Conservation (phyloP, 164 flowering plant genomes). For the Warburgia ugandensis region DNA sequence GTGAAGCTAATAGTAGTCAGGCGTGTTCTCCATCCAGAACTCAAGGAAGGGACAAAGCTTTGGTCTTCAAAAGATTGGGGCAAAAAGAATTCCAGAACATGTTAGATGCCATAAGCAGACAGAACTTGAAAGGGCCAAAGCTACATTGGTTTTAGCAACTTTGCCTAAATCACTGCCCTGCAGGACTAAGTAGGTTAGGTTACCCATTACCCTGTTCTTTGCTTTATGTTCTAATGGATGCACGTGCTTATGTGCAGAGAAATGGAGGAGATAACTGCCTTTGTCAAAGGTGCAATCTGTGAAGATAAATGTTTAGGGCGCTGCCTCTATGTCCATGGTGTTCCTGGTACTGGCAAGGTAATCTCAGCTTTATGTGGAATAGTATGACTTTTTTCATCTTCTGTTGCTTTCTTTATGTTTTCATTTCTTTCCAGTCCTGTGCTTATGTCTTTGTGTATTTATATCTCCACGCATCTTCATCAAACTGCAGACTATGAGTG, state of each 20-base stretch:
- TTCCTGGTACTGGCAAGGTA: constrained; percentile 99
- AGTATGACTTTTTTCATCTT: too few relatives aligned
- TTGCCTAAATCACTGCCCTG: constrained; percentile 87
- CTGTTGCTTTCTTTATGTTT: too few relatives aligned
- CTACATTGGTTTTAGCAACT: too few relatives aligned
- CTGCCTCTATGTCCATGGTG: constrained; percentile 96
- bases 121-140: constrained; percentile 87
- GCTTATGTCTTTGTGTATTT: too few relatives aligned
- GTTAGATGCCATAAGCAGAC: constrained; percentile 74
- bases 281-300: constrained; percentile 71
- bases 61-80: constrained; percentile 86
- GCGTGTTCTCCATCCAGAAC: constrained; percentile 39
- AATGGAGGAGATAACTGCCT: constrained; percentile 85
- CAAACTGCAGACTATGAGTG: too few relatives aligned
- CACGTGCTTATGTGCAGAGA: constrained; percentile 43
- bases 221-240: not conserved
- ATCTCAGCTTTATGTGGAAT: too few relatives aligned
- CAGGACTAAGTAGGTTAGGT: constrained; percentile 80
- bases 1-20: too few relatives aligned
- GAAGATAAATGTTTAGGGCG: constrained; percentile 89
- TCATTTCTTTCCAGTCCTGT: too few relatives aligned
- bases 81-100: constrained; percentile 81
- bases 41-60: constrained; percentile 60
- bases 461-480: too few relatives aligned
- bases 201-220: constrained; percentile 1